Evolutionary conservation across 768 basidiomycete genomes (phyloP).

Genomic region (Boletus pseudo-olivaceus): DNA sequence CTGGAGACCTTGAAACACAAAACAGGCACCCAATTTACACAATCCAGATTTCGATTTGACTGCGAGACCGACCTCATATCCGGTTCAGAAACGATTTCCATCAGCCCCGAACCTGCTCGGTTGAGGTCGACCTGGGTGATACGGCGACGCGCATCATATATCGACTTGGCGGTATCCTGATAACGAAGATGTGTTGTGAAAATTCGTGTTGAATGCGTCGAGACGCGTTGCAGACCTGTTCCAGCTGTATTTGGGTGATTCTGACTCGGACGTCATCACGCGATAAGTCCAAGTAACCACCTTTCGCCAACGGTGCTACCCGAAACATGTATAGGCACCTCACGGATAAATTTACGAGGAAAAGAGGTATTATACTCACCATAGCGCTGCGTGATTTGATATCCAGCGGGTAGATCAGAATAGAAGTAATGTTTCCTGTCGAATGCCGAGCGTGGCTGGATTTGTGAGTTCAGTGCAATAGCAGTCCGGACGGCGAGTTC

Average conservation of each 20-base stretch:
- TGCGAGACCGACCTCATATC: constrained; percentile 60
- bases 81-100: constrained; percentile 96
- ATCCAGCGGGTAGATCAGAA: constrained; percentile 88
- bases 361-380: constrained; percentile 39
- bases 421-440: constrained; percentile 99
- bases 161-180: constrained; percentile 91
- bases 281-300: constrained; percentile 54
- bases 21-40: background rate
- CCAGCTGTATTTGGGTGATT: constrained; percentile 92
- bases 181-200: background rate
- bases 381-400: constrained; percentile 97
- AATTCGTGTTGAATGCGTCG: background rate
- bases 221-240: constrained; percentile 60
- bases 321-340: background rate
- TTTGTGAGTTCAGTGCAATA: constrained; percentile 62
- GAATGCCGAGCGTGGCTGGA: constrained; percentile 75
- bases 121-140: constrained; percentile 79
- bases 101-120: constrained; percentile 81
- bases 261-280: constrained; percentile 50
- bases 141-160: constrained; percentile 47
- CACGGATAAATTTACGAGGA: background rate
- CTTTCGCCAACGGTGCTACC: constrained; percentile 73
- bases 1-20: constrained; percentile 53
- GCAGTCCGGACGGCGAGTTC: constrained; percentile 80
- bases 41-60: background rate